Base-by-base conservation (phyloP, 108 stramenopile genomes). In the Fragilaria radians region DNA sequence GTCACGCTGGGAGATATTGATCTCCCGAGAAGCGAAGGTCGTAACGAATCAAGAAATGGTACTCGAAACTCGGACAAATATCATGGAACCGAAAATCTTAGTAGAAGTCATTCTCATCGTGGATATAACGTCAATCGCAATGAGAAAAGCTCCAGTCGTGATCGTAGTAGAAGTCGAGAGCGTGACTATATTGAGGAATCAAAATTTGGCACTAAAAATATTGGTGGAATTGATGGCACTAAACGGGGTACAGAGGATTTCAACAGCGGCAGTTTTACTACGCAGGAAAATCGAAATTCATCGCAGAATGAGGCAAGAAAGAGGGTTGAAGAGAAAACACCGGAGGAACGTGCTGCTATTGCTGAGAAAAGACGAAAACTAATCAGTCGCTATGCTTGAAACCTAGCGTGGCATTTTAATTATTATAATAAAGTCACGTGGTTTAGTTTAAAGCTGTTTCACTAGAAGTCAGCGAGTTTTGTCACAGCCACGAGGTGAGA, bases 1-100 rank as follows among this genome's bases (percentile, higher is more conserved):
- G 91, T 98, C 7, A 57, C 72, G 9, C 62, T 98, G 32, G 97
- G 97, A 18, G 95, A 95, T 62, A 74, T 98, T 61, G 88, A 90
- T 72, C 57, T 85, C 61, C 70, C 62, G 66, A 49, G 29, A 19
- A 21, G 28, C 48, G 52, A 48, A 65, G 47, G 42, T 27, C 50
- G 42, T 21, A 54, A 1, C 5, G 59, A 24, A 36, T 50, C 1
- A 42, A 17, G 19, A 4, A 1, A 69, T 27, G 1, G 54, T 59
- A 23, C 30, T 63, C 53, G 28, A 33, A 47, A 31, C 67, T 9
- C 23, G 18, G 54, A 55, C 28, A n/a, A 32, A 27, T 22, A 57
- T 57, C 55, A 32, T 33, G 55, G 32, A 32, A 57, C 14, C 23
- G 54, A 28, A 27, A 26, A 4, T 26, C 18, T 27, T 27, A 17